Evolutionary conservation across 208 protist genomes (phyloP), one percentile per base, ranked within the genome.

Genomic region (Sergeia podlipaevii): DNA sequence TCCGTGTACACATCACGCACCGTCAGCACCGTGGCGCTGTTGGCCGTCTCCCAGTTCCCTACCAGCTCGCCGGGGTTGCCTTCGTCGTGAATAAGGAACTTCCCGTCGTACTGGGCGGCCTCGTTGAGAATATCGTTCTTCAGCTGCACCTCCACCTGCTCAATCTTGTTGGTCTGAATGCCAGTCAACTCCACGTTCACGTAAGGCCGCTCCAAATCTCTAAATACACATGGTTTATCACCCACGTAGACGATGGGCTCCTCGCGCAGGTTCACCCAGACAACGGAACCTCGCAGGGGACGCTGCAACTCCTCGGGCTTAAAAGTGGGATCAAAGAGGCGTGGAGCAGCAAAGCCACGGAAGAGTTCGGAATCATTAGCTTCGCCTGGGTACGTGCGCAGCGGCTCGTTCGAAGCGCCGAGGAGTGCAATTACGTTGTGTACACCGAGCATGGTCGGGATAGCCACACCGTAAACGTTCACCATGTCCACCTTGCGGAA

Each of bases 131-230:
- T 76, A 58, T 94, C 87, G 1, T 47, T 47, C 57, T 70, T 77
- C 36, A 94, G 58, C 51, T 88, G 68, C 32, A 53, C 63, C 69
- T 94, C 82, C 15, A 94, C 80, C 23, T 75, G 66, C 59, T 94
- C 87, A 18, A 91, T 80, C 66, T 94, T 91, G 26, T 83, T 47
- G 11, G 87, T 86, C 24, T 87, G 68, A 50, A 94, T 94, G 45
- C 87, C 87, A 17, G 83, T 91, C 8, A 94, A 68, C 78, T 91
- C 87, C 23, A 94, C 87, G 55, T 94, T 94, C 29, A 94, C 87
- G 70, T 94, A 94, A 30, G 87, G 87, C 11, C 75, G 64, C n/a
- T 76, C 80, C 4, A 94, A 58, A 49, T 94, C 81, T 30, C 87
- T 80, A 33, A 94, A 88, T 33, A 94, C 87, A 48, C 83, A 94